A percentile compares a stretch with the other conserved stretches of the same genome.
Evolutionary conservation across 192 early-diverging fungal species (phyloP).

Genomic region (Coemansia asiatica): DNA sequence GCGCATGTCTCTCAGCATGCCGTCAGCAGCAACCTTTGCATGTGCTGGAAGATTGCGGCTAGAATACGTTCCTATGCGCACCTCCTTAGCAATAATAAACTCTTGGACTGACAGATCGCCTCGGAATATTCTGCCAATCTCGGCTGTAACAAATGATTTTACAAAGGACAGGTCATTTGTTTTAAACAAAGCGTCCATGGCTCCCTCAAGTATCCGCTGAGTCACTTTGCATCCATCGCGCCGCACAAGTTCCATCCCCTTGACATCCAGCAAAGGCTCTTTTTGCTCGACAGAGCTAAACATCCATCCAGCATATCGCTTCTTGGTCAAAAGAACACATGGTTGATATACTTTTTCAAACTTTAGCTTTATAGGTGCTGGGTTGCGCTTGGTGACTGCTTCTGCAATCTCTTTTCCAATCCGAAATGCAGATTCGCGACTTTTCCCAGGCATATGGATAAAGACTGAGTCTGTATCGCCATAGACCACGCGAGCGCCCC

Average conservation of each 20-base stretch:
- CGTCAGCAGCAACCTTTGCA: slow-evolving; percentile 65
- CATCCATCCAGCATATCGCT: slow-evolving; percentile 89
- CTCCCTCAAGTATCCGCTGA: slow-evolving; percentile 75
- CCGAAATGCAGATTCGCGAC: slow-evolving; percentile 72
- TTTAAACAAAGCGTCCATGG: slow-evolving; percentile 77
- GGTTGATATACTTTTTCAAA: slow-evolving; percentile 95
- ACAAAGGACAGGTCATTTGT: slow-evolving; percentile 78
- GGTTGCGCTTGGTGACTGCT: slow-evolving; percentile 71
- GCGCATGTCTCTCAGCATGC: slow-evolving; percentile 68
- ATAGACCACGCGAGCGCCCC: slow-evolving; percentile 85
- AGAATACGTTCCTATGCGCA: slow-evolving; percentile 75
- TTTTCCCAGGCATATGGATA: slow-evolving; percentile 68
- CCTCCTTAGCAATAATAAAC: slow-evolving; percentile 88
- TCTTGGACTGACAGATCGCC: slow-evolving; percentile 71
- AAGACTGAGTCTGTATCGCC: slow-evolving; percentile 96
- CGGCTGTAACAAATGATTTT: slow-evolving; percentile 69
- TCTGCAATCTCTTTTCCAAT: slow-evolving; percentile 81
- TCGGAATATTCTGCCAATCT: slow-evolving; percentile 72
- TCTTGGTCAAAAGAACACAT: slow-evolving; percentile 87
- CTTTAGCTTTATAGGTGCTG: slow-evolving; percentile 83
- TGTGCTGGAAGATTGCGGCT: slow-evolving; percentile 64
- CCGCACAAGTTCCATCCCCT: slow-evolving; percentile 93
- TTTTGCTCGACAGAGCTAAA: slow-evolving; percentile 65
- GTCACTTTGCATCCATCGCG: slow-evolving; percentile 81
- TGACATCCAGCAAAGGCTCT: slow-evolving; percentile 84